Evolutionary conservation across 164 flowering plant genomes (phyloP), one percentile per base, ranked within the genome.

Genomic region (Taxillus chinensis): DNA sequence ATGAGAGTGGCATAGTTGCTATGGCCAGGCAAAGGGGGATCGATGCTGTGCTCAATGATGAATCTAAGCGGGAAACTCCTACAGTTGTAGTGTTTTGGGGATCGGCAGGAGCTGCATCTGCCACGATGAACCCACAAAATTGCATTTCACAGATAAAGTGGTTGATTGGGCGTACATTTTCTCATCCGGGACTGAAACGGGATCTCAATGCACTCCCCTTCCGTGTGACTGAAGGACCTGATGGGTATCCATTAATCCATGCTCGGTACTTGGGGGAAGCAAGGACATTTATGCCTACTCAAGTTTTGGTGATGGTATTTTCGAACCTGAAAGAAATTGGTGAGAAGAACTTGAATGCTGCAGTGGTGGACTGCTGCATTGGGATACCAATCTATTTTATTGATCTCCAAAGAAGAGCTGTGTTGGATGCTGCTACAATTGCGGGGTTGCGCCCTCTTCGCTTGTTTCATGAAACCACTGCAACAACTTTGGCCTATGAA

Each of bases 11-110:
- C 74, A 77, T 92, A 68, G 95, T 89, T 60, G 98, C 95, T 41
- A 96, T 91, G 64, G 98, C 96, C 5, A 77, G 96, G 73, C 98
- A 91, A 64, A 74, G 96, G 49, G 98, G 96, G 8, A 91, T 91
- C 38, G 98, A 91, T 69, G 97, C 88, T 16, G 98, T 91, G 16
- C 95, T 91, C 12, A 91, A 91, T 52, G 97, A 92, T 74, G 95
- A 87, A 52, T 92, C 96, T 7, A 89, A 92, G 69, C 79, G 98
- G 27, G 98, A 92, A 64, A 89, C 98, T 13, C 98, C 98, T 3
- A 88, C 98, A 3, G 52, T 92, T 60, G 91, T 92, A 4, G n/a
- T 83, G 92, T 63, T 92, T 92, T 73, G 98, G 96, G 4, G 98
- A 89, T 17, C 96, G 0, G 96, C 97, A 13, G 97, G 98, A 0